Evolutionary conservation across 371 early-diverging fungal genomes (phyloP).

Genomic region (Capniomyces stellatus): DNA sequence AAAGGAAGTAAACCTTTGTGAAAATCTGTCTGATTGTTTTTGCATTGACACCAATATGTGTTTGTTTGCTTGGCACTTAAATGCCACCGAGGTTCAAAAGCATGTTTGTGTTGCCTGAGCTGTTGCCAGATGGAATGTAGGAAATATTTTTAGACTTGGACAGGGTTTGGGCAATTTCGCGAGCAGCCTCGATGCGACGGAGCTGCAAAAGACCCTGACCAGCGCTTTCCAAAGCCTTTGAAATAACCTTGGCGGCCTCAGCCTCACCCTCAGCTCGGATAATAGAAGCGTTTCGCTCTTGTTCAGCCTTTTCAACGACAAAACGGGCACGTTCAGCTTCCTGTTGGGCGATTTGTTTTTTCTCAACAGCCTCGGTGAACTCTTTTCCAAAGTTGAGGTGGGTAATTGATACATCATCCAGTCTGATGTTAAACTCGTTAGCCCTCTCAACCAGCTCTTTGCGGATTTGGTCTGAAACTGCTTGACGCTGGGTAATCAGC

Average conservation of each 20-base stretch:
- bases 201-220: conserved; percentile 87
- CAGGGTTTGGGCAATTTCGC: conserved; percentile 88
- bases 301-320: conserved; percentile 89
- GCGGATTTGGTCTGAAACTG: conserved; percentile 70
- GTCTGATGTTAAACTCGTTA: conserved; percentile 77
- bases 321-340: conserved; percentile 95
- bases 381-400: conserved; percentile 95
- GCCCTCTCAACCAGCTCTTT: conserved; percentile 89
- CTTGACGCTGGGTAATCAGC: conserved; percentile 94
- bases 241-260: conserved; percentile 62
- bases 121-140: conserved; percentile 57
- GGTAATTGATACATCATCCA: conserved; percentile 97
- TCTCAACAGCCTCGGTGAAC: conserved; percentile 82
- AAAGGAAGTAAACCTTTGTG: too few species aligned
- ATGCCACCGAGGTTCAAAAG: conserved; percentile 26
- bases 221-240: conserved; percentile 67
- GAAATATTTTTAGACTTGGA: conserved; percentile 71
- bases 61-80: too few species aligned
- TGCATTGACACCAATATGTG: too few species aligned
- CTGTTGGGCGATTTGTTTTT: conserved; percentile 87
- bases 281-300: conserved; percentile 92
- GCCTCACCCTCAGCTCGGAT: conserved; percentile 98
- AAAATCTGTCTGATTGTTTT: too few species aligned
- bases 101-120: conserved; percentile 18
- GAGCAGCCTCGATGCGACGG: conserved; percentile 92